Conservation (phyloP, 768 basidiomycete species). For the Rhodosporidiobolus sp. region DNA sequence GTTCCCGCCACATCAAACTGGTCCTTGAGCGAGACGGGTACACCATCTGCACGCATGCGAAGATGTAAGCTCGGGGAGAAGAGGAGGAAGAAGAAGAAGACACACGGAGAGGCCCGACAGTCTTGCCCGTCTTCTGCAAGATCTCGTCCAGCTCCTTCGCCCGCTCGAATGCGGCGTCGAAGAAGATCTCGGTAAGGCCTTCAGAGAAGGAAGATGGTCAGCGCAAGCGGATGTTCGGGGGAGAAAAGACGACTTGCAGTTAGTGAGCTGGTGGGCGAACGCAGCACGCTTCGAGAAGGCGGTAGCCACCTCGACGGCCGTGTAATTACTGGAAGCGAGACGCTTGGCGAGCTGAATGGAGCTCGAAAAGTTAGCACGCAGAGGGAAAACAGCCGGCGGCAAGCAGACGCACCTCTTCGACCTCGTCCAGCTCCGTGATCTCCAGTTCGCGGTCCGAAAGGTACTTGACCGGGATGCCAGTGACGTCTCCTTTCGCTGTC, state of each 20-base stretch:
- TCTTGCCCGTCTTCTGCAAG: conserved; percentile 61
- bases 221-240: background rate
- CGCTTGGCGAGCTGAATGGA: background rate
- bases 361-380: background rate
- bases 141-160: conserved; percentile 67
- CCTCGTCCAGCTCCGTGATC: conserved; percentile 17
- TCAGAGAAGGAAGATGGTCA: too few relatives aligned
- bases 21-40: conserved; percentile 50
- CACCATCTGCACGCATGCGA: conserved; percentile 39
- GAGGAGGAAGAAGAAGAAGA: background rate
- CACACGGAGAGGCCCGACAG: conserved; percentile 57
- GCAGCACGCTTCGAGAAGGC: conserved; percentile 4
- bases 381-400: background rate
- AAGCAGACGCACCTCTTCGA: conserved; percentile 1
- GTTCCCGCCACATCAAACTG: conserved; percentile 46
- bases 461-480: background rate
- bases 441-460: conserved; percentile 1
- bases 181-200: conserved; percentile 37
- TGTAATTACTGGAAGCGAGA: background rate
- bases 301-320: background rate
- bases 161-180: conserved; percentile 64
- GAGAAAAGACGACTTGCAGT: background rate
- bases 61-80: background rate
- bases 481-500: background rate
- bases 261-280: conserved; percentile 2